Evolutionary conservation across 2,329 filamentous ascomycete genomes (phyloP), one percentile per base, ranked within the genome.

Genomic region (Chaetomium globosum): DNA sequence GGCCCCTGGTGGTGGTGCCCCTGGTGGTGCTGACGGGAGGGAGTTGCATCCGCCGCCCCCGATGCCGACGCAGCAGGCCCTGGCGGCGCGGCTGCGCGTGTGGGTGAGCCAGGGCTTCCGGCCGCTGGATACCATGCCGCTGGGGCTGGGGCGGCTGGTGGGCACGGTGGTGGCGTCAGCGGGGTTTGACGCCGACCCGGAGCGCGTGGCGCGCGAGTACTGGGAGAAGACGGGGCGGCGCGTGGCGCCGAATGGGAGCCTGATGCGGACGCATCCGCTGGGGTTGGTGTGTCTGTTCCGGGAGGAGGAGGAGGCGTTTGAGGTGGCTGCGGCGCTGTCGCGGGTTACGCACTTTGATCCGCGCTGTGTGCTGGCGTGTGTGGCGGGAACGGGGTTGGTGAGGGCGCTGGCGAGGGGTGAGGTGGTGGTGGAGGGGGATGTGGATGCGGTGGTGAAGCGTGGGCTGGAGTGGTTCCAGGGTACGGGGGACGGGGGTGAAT

Each of bases 231-330:
- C 75, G 1, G 74, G 74, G 0, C 76, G 76, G 54, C 71, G 77
- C 3, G 74, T 76, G 4, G 83, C 83, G 0, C 80, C 83, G 0
- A 85, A 85, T 61, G 83, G 83, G 1, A 82, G 80, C 52, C 69
- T 85, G 13, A 85, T 85, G 83, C 71, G 83, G 9, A 84, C 81
- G 9, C 81, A 84, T 63, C 80, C 81, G 0, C 72, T 84, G 16
- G 83, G 82, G 0, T 69, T 84, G 6, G 80, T 84, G 65, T 81
- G 80, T 52, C 62, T 83, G 10, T 71, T 72, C 39, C 73, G 77
- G 55, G 74, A 70, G 0, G 73, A 81, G 9, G 75, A 78, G 7
- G 77, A 81, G 69, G 78, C 79, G 0, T 85, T 82, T 67, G 72
- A 75, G 23, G 56, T 79, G 0, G 81, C 81, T 0, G 76, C 78